phyloP scores from a whole-genome alignment of 2,329 filamentous ascomycete species.

The Fusarium guadeloupense region DNA sequence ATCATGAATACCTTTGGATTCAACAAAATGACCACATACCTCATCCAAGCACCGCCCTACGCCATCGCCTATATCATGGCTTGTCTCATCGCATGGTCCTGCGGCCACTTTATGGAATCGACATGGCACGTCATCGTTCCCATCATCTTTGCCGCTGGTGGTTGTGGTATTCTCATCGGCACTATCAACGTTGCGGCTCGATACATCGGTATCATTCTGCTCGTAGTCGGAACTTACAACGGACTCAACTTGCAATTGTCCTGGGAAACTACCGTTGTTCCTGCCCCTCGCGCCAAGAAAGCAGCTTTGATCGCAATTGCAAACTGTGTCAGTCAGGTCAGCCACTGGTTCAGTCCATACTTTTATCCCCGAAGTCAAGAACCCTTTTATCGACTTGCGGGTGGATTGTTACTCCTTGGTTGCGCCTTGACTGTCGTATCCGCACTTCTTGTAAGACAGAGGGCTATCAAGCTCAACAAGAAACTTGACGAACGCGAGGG shows the following conservation, averaged over 20 bases:
- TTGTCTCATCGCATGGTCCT: conserved; percentile 51
- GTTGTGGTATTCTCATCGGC: conserved; percentile 54
- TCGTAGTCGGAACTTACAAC: conserved; percentile 52
- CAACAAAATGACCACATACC: conserved; percentile 48
- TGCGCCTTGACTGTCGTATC: conserved; percentile 4
- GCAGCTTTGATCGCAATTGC: conserved; percentile 55
- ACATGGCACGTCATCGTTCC: conserved; percentile 54
- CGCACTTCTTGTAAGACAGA: conserved; percentile 7
- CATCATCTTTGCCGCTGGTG: conserved; percentile 49
- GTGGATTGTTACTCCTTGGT: conserved; percentile 30
- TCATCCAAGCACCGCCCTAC: conserved; percentile 54
- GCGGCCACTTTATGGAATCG: conserved; percentile 50
- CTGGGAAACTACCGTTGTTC: conserved; percentile 55
- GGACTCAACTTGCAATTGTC: conserved; percentile 53
- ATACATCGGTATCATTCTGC: conserved; percentile 54
- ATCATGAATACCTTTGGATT: conserved; percentile 47
- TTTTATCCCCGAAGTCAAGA: conserved; percentile 47
- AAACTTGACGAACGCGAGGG: conserved; percentile 26
- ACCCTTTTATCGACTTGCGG: conserved; percentile 45
- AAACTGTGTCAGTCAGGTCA: conserved; percentile 51
- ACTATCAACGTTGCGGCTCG: conserved; percentile 54
- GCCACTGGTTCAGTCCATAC: conserved; percentile 56
- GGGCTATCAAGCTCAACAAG: conserved; percentile 13
- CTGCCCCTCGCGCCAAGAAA: conserved; percentile 52
- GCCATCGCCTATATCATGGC: conserved; percentile 55